Base-by-base conservation (phyloP, 73 alveolate species). In the Symbiodinium pilosum region DNA sequence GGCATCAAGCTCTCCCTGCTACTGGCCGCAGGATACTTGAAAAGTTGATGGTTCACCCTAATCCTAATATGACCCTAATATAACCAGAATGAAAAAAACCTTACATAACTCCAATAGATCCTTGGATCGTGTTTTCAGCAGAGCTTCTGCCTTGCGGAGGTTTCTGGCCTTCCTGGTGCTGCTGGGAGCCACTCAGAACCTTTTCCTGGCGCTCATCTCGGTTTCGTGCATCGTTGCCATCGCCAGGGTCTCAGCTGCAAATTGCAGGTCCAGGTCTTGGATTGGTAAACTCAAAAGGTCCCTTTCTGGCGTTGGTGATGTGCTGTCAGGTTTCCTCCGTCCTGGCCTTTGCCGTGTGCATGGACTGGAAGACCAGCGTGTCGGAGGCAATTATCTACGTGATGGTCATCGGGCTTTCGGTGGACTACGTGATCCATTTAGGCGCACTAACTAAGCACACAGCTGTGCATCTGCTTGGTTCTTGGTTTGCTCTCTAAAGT, bases 351-450 rank as follows among this genome's bases (percentile, higher is more conserved):
- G 86, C 96, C 32, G 96, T 91, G 42, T 91, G 96, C 96, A 91
- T 91, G 96, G 88, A 83, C 96, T 91, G 96, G 96, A 91, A 91
- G 96, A 91, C 96, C 88, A 68, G 88, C 54, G 96, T 64, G 21
- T n/a, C 88, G 38, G 96, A 91, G 77, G 96, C 96, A n/a, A 83
- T 91, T 77, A 91, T 91, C 81, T 91, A 91, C n/a, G 96, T 91
- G 39, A 91, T 91, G 96, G 96, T 91, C 54, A 91, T 91, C 32
- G 96, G 96, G 40, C 96, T 91, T 28, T 91, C 96, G 39, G 96
- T 91, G 18, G 96, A 91, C 88, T 91, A 91, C 39, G 96, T 91
- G 75, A 91, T 91, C 54, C 96, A 91, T 39, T 43, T 91, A 91
- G 96, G 96, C 96, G n/a, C n/a, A n/a, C n/a, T n/a, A n/a, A n/a